Evolutionary conservation across 805 yeast genomes (phyloP), one percentile per base, ranked within the genome.

Genomic region (Ogataea pignaliae): DNA sequence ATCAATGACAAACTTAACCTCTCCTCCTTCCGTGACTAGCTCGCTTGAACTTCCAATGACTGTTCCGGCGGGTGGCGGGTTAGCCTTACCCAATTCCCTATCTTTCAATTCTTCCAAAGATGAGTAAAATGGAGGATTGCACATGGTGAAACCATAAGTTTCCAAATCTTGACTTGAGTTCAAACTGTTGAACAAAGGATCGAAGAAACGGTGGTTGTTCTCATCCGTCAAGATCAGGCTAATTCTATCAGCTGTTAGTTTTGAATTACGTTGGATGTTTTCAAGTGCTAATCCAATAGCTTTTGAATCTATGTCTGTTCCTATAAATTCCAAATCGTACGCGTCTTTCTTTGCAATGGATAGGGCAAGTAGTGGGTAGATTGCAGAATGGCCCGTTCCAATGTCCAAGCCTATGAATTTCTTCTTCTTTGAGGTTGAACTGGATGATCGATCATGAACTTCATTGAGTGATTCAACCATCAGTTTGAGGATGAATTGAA

Each of bases 91-190:
- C 2, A 35, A 34, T 9, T 42, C 34, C 13, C 56, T 55, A 3
- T 38, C 33, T 4, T 46, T 41, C 52, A 72, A 46, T 36, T 73
- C 79, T 1, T 53, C 58, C 0, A 21, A 10, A 0, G 72, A 64
- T 2, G 51, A 43, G 51, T 74, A 76, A 50, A 76, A 76, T 2
- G 82, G 82, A 3, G 82, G 82, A 50, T 76, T 76, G 53, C 81
- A 76, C 54, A 77, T 64, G 6, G 68, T 60, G 44, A 75, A 66
- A 8, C 53, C 54, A 1, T 29, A 44, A 46, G 36, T n/a, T 10
- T 40, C 16, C 3, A 36, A 34, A 9, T 26, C 21, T 10, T 16
- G 11, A 4, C 9, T 3, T 12, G n/a, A n/a, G 18, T 50, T 47
- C 18, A 47, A 18, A 7, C 29, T 16, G 8, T 33, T 30, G 3